Evolutionary conservation across 1,284 basidiomycete species (phyloP), one percentile per base, ranked within the genome.

Genomic region (Flammula alnicola): DNA sequence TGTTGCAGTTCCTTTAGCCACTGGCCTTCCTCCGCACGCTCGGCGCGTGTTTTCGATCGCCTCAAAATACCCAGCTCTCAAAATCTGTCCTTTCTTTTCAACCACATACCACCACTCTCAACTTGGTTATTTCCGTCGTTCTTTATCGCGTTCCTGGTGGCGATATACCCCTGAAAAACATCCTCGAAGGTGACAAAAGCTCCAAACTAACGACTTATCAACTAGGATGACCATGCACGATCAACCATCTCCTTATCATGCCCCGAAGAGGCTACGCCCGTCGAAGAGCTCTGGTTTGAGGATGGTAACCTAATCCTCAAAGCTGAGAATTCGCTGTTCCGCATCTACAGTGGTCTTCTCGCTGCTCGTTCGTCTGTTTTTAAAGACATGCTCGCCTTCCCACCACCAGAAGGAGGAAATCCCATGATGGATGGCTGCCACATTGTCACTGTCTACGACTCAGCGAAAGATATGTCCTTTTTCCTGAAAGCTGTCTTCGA

Each of bases 281-380:
- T 55, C 14, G 43, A 58, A 20, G 65, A 59, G 7, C 56, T 69
- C 25, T 73, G 67, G 66, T 73, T 69, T 51, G 61, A 67, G 5
- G 73, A 75, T 45, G 72, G 72, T 4, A 71, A 69, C 43, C 57
- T 75, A 40, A 66, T 74, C 17, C 62, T 75, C 20, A 59, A 67
- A 41, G 67, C 71, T 2, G 65, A 64, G 29, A 56, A 60, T 26
- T 62, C 61, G 19, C 56, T 66, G 9, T 76, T 73, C 57, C 64
- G 66, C 10, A 58, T 76, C 19, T 73, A 72, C 52, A 57, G 61
- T 9, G 69, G 70, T 2, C 55, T 72, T 16, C 58, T 76, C 7
- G 61, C 66, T 4, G 57, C 65, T 3, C 62, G 67, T 26, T 74
- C 71, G 4, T 60, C 64, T 22, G 67, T 74, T 19, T 74, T 75